Base-by-base conservation (phyloP, 106 monocot species). In the Dendrobium huoshanense region DNA sequence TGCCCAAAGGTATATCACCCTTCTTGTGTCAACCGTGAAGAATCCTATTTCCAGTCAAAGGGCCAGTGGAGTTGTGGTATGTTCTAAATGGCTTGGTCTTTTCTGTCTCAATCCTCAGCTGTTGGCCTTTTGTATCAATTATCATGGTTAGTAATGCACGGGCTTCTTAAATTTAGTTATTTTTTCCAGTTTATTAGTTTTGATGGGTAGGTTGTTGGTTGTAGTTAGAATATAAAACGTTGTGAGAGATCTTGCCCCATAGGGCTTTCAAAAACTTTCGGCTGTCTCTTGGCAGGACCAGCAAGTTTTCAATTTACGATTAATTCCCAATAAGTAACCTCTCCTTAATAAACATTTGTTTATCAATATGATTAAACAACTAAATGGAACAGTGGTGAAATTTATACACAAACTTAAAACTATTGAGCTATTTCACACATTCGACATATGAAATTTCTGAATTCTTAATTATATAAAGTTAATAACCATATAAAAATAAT, bases 1-100 rank as follows among this genome's bases (percentile, higher is more conserved):
- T 96, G 95, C 77, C 91, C 93, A 8, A 96, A 96, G 83, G 95
- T 91, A 4, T 96, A 96, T 78, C 95, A 96, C 73, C 93, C 95
- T 80, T 88, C 91, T 9, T 96, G 95, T 72, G 95, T 96, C 72
- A 93, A 96, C 87, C 82, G 89, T 31, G 93, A 96, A 40, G 95
- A 96, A 67, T 86, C 86, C 31, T 96, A 93, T 82, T 96, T 96
- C 82, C 88, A 85, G 41, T 80, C 93, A 4, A 96, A 91, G 85
- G 95, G 95, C 25, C 84, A 86, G 27, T 96, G 95, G 95, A 93
- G 85, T 48, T 96, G 95, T 77, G 95, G 95, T 96, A 88, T 59
- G 86, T 43, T 76, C 41, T 76, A 25, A 74, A 2, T 49, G 22
- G 27, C 2, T 76, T 15, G 45, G 13, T 76, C 49, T 76, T 76